Percentiles rank a stretch among this genome's conserved stretches.
These are phyloP conservation scores for Serendipita indica DNA, from an alignment of 768 basidiomycete species.

Conservation along the genomic window DNA sequence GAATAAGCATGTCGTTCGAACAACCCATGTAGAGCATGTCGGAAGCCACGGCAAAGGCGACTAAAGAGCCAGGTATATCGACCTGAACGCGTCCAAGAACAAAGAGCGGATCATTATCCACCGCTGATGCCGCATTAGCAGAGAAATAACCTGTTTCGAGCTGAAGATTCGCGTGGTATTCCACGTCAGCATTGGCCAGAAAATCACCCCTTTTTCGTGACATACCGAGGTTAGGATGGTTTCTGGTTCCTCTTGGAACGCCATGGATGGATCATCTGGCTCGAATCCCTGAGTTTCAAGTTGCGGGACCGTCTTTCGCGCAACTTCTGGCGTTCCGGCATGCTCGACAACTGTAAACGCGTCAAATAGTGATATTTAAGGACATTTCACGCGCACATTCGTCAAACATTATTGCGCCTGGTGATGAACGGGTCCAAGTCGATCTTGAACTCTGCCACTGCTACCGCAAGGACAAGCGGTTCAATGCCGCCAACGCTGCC, in stretches of 20 bases:
- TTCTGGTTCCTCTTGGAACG: conserved; percentile 33
- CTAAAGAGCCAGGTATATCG: conserved; percentile 68
- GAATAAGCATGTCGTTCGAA: conserved; percentile 56
- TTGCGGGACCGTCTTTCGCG: conserved; percentile 31
- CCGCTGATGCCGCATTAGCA: conserved; percentile 23
- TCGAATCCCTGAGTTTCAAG: conserved; percentile 86
- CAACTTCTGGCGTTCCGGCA: conserved; percentile 37
- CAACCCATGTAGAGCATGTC: conserved; percentile 80
- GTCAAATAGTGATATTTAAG: neutral
- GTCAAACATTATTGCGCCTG: conserved; percentile 13
- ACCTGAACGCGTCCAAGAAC: conserved; percentile 83
- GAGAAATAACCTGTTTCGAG: conserved; percentile 26
- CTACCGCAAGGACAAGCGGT: neutral
- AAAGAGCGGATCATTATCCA: conserved; percentile 39
- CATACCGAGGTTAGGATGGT: conserved; percentile 23
- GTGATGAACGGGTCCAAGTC: neutral
- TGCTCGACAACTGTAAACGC: conserved; percentile 67
- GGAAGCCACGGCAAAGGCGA: conserved; percentile 70
- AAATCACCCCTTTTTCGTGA: neutral
- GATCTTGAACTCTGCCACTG: neutral
- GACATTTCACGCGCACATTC: conserved; percentile 11
- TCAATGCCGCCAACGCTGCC: conserved; percentile 36
- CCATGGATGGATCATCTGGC: conserved; percentile 40
- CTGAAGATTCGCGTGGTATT: conserved; percentile 15
- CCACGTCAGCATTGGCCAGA: neutral